Evolutionary conservation across 2,329 filamentous ascomycete species (phyloP), one percentile per base, ranked within the genome.

Genomic region (Dendrostoma leiphaemia): DNA sequence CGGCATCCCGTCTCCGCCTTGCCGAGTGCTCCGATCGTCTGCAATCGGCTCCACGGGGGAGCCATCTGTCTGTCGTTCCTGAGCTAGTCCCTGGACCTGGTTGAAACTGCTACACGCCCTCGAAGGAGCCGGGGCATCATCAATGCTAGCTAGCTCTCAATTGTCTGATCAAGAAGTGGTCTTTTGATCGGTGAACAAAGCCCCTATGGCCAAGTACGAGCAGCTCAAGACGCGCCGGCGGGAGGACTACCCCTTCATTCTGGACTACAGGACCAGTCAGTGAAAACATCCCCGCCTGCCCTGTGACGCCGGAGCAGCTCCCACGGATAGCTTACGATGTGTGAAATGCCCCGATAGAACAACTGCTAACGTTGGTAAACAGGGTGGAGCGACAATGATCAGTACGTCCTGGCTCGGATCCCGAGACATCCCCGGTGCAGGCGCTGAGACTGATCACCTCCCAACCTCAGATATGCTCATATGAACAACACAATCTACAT

Each of bases 401-500:
- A 60, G 60, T 48, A 28, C 51, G 48, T 52, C 17, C 19, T 31
- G 34, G 21, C 21, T 31, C 41, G 31, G 34, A 32, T 26, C 10
- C 19, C n/a, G 28, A 32, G 10, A 19, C 12, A 26, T 43, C 13
- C 19, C 40, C n/a, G n/a, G 38, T 23, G 10, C 10, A 37, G 34
- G 17, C 31, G 28, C 13, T 12, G 17, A 17, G 48, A 17, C 28
- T 57, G 58, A 46, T 61, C 58, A 47, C 56, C 38, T 24, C 49
- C 56, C 31, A 37, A 13, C 24, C 15, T 34, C 41, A 28, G 58
- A 92, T 96, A 94, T 71, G 81, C 90, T 57, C 93, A 97, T 68
- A 84, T 96, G 78, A 96, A 96, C 74, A 96, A 96, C 67, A 89
- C 86, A 37, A 80, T 94, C 51, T 96, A 96, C 71, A 89, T 89